Conservation (phyloP, 2,329 filamentous ascomycete species). For the Colletotrichum neosansevieriae region DNA sequence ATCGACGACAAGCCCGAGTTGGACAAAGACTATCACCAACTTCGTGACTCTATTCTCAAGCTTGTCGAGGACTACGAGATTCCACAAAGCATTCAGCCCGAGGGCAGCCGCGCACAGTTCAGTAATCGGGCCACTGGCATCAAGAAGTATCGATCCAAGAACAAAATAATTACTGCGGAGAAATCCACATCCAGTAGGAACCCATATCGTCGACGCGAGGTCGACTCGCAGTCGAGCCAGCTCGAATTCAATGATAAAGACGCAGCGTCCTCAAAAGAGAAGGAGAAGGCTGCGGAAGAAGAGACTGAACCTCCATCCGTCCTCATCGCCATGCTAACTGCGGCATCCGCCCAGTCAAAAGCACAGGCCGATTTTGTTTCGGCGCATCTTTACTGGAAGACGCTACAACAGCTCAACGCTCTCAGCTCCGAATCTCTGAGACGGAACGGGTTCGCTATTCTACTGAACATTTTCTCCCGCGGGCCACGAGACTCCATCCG, state of each 20-base stretch:
- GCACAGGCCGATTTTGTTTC: constrained; percentile 85
- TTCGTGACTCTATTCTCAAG: constrained; percentile 84
- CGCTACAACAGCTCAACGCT: constrained; percentile 78
- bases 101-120: constrained; percentile 71
- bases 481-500: constrained; percentile 78
- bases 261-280: neutral
- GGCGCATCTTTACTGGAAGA: constrained; percentile 88
- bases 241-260: constrained; percentile 32
- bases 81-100: constrained; percentile 73
- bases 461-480: constrained; percentile 80
- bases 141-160: constrained; percentile 71
- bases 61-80: constrained; percentile 87
- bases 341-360: constrained; percentile 81
- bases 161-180: constrained; percentile 65
- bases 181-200: constrained; percentile 68
- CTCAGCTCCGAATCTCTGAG: constrained; percentile 71
- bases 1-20: constrained; percentile 71
- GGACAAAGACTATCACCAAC: constrained; percentile 83
- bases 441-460: constrained; percentile 76
- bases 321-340: constrained; percentile 79
- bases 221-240: constrained; percentile 11
- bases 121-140: constrained; percentile 76
- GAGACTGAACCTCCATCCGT: constrained; percentile 52
- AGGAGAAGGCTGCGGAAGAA: constrained; percentile 37
- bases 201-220: constrained; percentile 61